Conservation (phyloP, 495 filamentous ascomycete species). For the Talaromyces stipitatus region DNA sequence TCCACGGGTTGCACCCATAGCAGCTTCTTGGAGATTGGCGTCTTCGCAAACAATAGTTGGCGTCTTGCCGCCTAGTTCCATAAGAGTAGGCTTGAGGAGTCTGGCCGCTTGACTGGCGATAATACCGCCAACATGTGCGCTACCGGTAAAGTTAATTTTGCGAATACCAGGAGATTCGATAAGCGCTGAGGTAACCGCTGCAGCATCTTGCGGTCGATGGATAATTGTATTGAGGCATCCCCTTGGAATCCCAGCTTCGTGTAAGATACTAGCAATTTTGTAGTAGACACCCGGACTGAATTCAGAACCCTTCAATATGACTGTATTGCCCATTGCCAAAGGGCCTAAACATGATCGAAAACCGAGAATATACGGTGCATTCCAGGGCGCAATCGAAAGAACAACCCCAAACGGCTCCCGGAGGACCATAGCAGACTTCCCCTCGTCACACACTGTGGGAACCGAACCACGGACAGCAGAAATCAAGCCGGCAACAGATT, state of each 20-base stretch:
- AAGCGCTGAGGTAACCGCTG: constrained; percentile 45
- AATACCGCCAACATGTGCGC: constrained; percentile 46
- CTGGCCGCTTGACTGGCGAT: constrained; percentile 48
- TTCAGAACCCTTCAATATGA: constrained; percentile 72
- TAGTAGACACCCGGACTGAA: constrained; percentile 68
- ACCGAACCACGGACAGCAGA: constrained; percentile 51
- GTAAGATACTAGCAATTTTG: constrained; percentile 60
- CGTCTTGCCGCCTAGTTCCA: constrained; percentile 58
- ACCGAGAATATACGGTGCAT: constrained; percentile 56
- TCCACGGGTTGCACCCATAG: constrained; percentile 40
- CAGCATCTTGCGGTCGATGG: constrained; percentile 44
- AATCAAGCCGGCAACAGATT: constrained; percentile 66
- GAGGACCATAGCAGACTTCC: constrained; percentile 58
- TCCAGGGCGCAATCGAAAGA: constrained; percentile 80
- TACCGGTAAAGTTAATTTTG: constrained; percentile 59
- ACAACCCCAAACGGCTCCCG: constrained; percentile 80
- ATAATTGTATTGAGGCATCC: constrained; percentile 51
- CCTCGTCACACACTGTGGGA: constrained; percentile 46
- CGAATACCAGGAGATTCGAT: constrained; percentile 50
- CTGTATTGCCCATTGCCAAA: constrained; percentile 76
- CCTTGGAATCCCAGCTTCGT: constrained; percentile 62
- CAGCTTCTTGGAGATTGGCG: constrained; percentile 50
- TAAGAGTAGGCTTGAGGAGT: constrained; percentile 51
- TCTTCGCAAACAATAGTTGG: constrained; percentile 52
- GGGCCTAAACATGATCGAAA: constrained; percentile 62